Evolutionary conservation across 768 basidiomycete species (phyloP), one percentile per base, ranked within the genome.

Genomic region (Pleurotus platypus): DNA sequence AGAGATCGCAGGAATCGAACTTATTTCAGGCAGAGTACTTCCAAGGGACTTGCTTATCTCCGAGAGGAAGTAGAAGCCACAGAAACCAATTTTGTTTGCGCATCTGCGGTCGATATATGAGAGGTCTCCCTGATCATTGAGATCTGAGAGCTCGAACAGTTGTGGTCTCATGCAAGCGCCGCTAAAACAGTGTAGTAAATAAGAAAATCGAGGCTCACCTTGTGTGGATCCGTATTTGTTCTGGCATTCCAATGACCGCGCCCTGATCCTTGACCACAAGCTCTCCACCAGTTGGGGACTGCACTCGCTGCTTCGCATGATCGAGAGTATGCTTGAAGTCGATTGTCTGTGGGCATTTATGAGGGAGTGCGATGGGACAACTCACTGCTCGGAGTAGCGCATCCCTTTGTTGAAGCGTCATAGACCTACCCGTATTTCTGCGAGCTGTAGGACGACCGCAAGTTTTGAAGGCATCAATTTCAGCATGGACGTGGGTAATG

Each of bases 11-110:
- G 11, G n/a, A 16, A 35, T 26, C 24, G 24, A 26, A 5, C 5
- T 5, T 26, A 26, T 5, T 26, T 26, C 24, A 26, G 5, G 24
- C 5, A 26, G 24, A 26, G 24, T 26, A 26, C 24, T 26, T 26
- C 24, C 24, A 26, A 5, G 4, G 24, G 24, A 5, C 24, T 5
- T 45, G 20, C 11, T 45, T 16, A 16, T 6, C 42, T 22, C 18
- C 74, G 69, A 56, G 77, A 73, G 11, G 88, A 88, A 3, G 88
- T 90, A 3, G 88, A 89, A 24, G 88, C 87, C 57, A 83, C 85
- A 13, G 88, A 90, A 64, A 89, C 88, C 39, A 90, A 69, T 61
- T 89, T 89, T 80, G 88, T 87, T 59, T 75, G 78, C 4, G 63
- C 46, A 18, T 75, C 71, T 8, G 59, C 61, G 2, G 60, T 58